These are phyloP conservation scores for Colletotrichum sidae DNA, from an alignment of 2,329 filamentous ascomycete genomes.

Conservation along the genomic window DNA sequence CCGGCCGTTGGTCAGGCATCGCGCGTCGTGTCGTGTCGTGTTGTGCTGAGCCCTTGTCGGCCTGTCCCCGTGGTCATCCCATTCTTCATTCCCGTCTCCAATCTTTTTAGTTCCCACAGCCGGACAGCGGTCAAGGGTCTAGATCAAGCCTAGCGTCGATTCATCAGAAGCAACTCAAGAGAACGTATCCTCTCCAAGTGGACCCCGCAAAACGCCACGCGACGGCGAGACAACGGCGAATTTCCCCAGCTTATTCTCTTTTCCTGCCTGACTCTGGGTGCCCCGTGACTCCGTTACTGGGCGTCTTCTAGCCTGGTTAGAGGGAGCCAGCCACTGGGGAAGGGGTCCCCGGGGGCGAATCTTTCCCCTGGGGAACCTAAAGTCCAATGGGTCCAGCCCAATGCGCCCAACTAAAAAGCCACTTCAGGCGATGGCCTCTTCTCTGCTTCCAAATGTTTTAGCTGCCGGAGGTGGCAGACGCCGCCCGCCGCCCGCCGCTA, in stretches of 20 bases:
- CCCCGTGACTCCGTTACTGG: slow-evolving; percentile 13
- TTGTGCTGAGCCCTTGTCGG: background rate
- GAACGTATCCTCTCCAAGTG: background rate
- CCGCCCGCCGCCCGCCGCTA: slow-evolving; percentile 20
- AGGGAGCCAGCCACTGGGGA: slow-evolving; percentile 1
- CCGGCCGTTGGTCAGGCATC: background rate
- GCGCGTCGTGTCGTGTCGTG: background rate
- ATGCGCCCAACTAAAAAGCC: slow-evolving; percentile 1
- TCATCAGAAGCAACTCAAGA: slow-evolving; percentile 19
- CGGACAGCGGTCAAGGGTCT: slow-evolving; percentile 33
- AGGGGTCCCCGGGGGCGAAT: slow-evolving; percentile 29
- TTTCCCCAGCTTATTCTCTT: slow-evolving; percentile 30
- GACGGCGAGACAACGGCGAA: slow-evolving; percentile 40
- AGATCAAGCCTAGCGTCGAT: slow-evolving; percentile 34
- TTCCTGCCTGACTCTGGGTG: background rate
- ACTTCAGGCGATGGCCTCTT: slow-evolving; percentile 4
- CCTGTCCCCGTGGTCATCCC: slow-evolving; percentile 18
- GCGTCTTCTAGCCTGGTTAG: background rate
- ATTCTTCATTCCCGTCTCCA: slow-evolving; percentile 2
- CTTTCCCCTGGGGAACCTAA: background rate
- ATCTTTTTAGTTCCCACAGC: background rate
- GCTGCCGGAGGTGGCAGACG: slow-evolving; percentile 17
- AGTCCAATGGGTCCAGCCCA: slow-evolving; percentile 21
- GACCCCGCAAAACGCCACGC: slow-evolving; percentile 39
- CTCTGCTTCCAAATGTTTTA: slow-evolving; percentile 29